Evolutionary conservation across 768 basidiomycete species (phyloP), one percentile per base, ranked within the genome.

Genomic region (Podaxis rugospora): DNA sequence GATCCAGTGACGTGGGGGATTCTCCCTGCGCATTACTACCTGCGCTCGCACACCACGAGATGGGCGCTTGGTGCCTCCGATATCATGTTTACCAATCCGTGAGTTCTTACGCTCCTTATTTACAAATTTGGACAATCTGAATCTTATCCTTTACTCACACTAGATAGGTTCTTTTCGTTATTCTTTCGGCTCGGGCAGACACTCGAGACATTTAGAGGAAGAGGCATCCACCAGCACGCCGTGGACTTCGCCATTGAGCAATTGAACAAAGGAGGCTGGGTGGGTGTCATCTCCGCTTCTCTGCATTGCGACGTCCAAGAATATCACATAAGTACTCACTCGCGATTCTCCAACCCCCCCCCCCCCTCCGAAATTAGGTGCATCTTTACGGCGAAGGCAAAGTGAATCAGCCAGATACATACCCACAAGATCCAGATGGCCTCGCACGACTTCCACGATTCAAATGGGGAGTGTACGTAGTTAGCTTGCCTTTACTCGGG

Each of bases 41-140:
- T 87, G 23, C 75, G 74, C 55, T 73, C 88, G 9, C 75, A 77
- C 32, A 84, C 80, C 54, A 90, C 78, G n/a, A 82, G 95, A 53
- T 98, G 95, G 95, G 88, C 92, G 4, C 81, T 97, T 23, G 95
- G 95, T 37, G 93, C 93, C 9, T 88, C 90, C 5, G 95, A 98
- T 60, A 86, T 98, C 69, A 88, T 96, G 80, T 98, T 97, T 73
- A 97, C 92, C 4, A 96, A 94, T 73, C 86, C 89, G 88, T 93
- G 69, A 77, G 88, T 70, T 36, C 36, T 36, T 55, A 39, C 63
- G 59, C 53, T 63, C 67, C 56, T 25, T 61, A 47, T 42, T 57
- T 35, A 13, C 54, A 49, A 58, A 35, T 42, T 25, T 44, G 16
- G 40, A 36, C 21, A 39, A 3, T 14, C 40, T 51, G 44, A 59